Percentiles rank a stretch among this genome's conserved stretches.
phyloP scores from a whole-genome alignment of 1,284 basidiomycete species.

The Austroboletus olivaceoglutinosus region DNA sequence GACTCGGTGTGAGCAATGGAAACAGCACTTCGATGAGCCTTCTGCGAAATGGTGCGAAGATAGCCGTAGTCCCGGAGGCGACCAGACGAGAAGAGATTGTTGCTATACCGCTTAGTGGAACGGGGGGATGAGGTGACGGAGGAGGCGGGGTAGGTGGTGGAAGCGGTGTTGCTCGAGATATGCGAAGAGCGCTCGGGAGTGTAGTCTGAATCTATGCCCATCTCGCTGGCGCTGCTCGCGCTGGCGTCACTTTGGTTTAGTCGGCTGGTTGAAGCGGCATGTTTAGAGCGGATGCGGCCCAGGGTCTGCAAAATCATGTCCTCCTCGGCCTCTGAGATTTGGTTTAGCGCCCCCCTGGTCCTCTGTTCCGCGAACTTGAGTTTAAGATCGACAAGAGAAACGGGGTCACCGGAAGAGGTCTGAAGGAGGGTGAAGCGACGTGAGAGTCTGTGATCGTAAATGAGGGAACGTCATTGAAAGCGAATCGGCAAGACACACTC shows the following conservation, averaged over 20 bases:
- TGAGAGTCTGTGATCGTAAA: constrained; percentile 54
- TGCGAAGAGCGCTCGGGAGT: constrained; percentile 43
- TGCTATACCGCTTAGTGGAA: constrained; percentile 70
- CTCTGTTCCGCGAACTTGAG: constrained; percentile 71
- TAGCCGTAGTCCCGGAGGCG: constrained; percentile 71
- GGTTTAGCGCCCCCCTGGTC: constrained; percentile 60
- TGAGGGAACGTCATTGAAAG: constrained; percentile 14
- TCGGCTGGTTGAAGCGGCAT: constrained; percentile 30
- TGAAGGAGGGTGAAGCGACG: constrained; percentile 77
- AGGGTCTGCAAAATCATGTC: constrained; percentile 77
- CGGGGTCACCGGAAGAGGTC: constrained; percentile 58
- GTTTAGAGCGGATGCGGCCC: constrained; percentile 52
- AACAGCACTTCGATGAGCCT: constrained; percentile 44
- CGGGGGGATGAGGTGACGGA: constrained; percentile 48
- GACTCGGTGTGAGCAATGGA: constrained; percentile 54
- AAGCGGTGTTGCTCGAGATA: constrained; percentile 44
- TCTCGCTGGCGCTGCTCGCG: constrained; percentile 30
- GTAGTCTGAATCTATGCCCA: constrained; percentile 38
- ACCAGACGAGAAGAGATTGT: constrained; percentile 79
- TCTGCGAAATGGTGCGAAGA: constrained; percentile 54
- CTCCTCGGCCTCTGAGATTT: constrained; percentile 76
- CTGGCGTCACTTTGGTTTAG: constrained; percentile 22
- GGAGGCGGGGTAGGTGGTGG: constrained; percentile 40
- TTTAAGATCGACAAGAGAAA: constrained; percentile 61
- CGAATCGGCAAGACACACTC: constrained; percentile 55